Evolutionary conservation across 345 rosid genomes (phyloP).

Genomic region (Bruguiera gymnorhiza): DNA sequence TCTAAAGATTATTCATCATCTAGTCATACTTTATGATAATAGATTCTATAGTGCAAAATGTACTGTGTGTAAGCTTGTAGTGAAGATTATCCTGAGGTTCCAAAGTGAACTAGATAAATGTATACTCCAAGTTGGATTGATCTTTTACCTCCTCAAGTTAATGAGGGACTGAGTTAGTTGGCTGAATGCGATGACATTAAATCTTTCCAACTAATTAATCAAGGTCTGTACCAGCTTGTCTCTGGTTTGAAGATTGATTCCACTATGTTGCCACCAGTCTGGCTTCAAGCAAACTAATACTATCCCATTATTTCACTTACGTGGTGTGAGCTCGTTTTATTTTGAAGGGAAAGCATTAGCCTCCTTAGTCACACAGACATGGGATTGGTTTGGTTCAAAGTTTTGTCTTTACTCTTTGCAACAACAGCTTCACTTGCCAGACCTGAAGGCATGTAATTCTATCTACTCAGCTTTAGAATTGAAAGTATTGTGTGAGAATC

Average conservation of each 20-base stretch:
- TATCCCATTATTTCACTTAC: neutral
- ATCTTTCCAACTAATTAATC: neutral
- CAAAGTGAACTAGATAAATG: no score
- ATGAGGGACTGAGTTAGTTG: neutral
- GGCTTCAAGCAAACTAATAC: neutral
- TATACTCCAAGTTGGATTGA: neutral
- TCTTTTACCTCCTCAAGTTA: neutral
- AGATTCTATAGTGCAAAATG: no score
- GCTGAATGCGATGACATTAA: neutral
- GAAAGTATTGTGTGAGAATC: neutral
- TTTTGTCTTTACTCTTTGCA: constrained; percentile 21
- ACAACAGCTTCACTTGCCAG: constrained; percentile 16
- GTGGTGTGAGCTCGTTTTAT: neutral
- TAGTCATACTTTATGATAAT: no score
- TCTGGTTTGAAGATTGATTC: neutral
- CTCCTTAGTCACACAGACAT: constrained; percentile 2
- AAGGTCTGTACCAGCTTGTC: neutral
- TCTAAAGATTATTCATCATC: no score
- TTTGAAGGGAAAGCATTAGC: neutral
- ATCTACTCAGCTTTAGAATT: neutral
- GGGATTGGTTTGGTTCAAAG: constrained; percentile 15
- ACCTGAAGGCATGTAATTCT: constrained; percentile 25
- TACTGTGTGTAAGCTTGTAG: no score
- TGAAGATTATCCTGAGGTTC: no score
- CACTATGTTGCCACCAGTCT: neutral